Percentiles rank a stretch among this genome's conserved stretches.
Conservation (phyloP, 176 grass and related monocot species). For the Saccharum officinarum region DNA sequence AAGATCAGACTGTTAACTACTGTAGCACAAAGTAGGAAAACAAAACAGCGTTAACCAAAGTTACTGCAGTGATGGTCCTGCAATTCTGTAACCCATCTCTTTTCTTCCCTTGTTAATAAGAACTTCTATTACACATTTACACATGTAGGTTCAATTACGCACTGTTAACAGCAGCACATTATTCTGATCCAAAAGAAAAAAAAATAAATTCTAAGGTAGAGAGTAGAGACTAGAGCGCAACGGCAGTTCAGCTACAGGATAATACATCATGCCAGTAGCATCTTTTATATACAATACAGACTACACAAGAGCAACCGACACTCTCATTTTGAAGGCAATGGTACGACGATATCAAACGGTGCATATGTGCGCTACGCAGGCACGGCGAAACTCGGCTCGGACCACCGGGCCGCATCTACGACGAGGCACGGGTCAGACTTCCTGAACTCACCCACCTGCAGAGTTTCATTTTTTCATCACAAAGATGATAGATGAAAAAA, state of each 20-base stretch:
- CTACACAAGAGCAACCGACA: background rate
- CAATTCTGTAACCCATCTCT: background rate
- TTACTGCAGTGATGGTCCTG: background rate
- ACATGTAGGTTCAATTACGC: background rate
- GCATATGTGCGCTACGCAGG: slow-evolving; percentile 53
- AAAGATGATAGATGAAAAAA: slow-evolving; percentile 3
- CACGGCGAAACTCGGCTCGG: slow-evolving; percentile 77
- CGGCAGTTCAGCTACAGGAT: background rate
- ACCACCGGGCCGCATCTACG: slow-evolving; percentile 60
- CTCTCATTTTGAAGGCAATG: background rate
- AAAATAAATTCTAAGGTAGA: background rate
- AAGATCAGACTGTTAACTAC: background rate
- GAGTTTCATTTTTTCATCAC: background rate
- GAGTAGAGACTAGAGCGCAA: background rate
- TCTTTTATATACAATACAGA: slow-evolving; percentile 27
- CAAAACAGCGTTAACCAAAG: background rate
- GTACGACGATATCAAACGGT: background rate
- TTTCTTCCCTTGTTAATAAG: background rate
- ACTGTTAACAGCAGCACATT: background rate
- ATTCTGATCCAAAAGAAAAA: background rate
- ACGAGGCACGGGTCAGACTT: slow-evolving; percentile 91
- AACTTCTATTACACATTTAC: background rate
- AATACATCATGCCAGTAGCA: background rate
- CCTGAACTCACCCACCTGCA: slow-evolving; percentile 81
- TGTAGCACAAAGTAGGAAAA: background rate